A percentile compares a stretch with the other conserved stretches of the same genome.
Conservation (phyloP, 2,329 filamentous ascomycete species). For the Akanthomyces uredinophilus region DNA sequence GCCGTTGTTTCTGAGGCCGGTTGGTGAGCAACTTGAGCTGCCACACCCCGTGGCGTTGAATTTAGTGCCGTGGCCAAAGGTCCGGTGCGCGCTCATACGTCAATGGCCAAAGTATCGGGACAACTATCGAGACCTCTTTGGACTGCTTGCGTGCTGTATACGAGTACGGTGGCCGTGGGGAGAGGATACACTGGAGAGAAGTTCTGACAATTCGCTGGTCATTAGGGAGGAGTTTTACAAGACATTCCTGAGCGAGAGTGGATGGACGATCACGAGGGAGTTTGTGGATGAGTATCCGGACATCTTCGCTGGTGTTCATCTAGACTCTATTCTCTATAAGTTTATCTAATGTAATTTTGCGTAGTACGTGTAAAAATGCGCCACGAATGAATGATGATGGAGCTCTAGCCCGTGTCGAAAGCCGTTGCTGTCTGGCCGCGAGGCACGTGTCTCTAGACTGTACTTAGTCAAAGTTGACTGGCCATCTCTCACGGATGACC, state of each 20-base stretch:
- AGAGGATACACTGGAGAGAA: background rate
- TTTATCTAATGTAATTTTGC: background rate
- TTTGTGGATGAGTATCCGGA: conserved; percentile 1
- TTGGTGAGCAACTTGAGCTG: background rate
- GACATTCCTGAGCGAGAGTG: background rate
- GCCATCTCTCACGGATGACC: background rate
- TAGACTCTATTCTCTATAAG: conserved; percentile 2
- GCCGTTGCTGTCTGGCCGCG: background rate
- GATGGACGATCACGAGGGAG: background rate
- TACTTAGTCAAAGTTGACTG: background rate
- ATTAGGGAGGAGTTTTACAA: background rate
- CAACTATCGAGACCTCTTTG: background rate
- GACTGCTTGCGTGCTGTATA: background rate
- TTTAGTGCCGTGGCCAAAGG: background rate
- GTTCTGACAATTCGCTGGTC: background rate
- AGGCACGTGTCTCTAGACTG: background rate
- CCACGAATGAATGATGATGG: background rate
- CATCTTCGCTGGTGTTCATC: background rate
- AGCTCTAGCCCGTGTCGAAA: background rate
- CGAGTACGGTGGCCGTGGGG: background rate
- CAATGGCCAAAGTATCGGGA: background rate
- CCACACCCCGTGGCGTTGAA: background rate
- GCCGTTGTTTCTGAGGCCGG: background rate
- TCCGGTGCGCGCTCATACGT: background rate
- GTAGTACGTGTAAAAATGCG: background rate